Conservation (phyloP, 495 filamentous ascomycete species). For the Aspergillus funiculosus region DNA sequence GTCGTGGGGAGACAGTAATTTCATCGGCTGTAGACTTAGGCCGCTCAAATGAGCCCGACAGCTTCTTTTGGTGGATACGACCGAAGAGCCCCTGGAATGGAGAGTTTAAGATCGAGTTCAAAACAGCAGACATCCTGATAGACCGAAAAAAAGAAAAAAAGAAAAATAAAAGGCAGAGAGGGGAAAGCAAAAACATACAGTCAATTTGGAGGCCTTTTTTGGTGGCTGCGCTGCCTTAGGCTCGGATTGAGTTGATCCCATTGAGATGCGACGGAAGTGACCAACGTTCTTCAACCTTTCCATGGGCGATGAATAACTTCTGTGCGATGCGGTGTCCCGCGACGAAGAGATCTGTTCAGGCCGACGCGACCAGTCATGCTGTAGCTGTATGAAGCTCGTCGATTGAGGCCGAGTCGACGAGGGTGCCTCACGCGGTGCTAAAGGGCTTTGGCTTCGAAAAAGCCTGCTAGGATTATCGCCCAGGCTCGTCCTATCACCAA, state of each 20-base stretch:
- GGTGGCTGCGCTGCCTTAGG: constrained; percentile 15
- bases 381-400: too few species aligned
- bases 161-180: neutral
- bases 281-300: constrained; percentile 31
- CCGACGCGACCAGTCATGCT: constrained; percentile 11
- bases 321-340: constrained; percentile 14
- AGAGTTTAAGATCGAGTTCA: neutral
- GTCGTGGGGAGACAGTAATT: constrained; percentile 3
- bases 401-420: neutral
- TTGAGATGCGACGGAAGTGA: constrained; percentile 28
- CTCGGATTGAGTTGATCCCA: constrained; percentile 22
- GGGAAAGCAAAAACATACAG: constrained; percentile 11
- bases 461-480: constrained; percentile 1
- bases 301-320: constrained; percentile 19
- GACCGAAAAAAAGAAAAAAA: too few species aligned
- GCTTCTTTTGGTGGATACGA: constrained; percentile 6
- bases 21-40: neutral
- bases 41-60: neutral
- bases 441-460: constrained; percentile 1
- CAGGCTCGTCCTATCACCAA: constrained; percentile 1
- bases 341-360: constrained; percentile 10
- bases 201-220: constrained; percentile 20
- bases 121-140: too few species aligned
- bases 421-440: constrained; percentile 4
- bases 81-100: constrained; percentile 19